A percentile compares a stretch with the other conserved stretches of the same genome.
phyloP scores from a whole-genome alignment of 768 basidiomycete species.

The Rhodocollybia butyracea region DNA sequence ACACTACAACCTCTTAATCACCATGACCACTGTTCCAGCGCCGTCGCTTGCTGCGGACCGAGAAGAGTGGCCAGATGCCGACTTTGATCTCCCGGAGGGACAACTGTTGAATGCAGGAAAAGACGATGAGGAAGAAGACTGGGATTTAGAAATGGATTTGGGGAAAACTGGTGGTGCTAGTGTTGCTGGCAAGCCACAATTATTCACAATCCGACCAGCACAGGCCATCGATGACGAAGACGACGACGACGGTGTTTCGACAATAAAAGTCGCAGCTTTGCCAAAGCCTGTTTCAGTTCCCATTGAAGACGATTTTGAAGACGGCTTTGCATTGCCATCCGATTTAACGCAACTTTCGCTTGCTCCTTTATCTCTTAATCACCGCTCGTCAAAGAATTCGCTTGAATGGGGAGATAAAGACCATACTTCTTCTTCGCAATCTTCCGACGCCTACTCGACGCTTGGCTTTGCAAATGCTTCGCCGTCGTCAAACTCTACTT shows the following conservation, averaged over 20 bases:
- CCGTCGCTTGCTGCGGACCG: constrained; percentile 49
- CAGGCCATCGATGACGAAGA: constrained; percentile 50
- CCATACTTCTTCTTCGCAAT: constrained; percentile 77
- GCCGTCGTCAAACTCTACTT: constrained; percentile 68
- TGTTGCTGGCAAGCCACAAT: constrained; percentile 35
- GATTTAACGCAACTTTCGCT: constrained; percentile 82
- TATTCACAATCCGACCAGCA: constrained; percentile 68
- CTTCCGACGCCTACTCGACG: constrained; percentile 83
- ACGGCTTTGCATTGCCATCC: constrained; percentile 75
- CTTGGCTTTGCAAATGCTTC: constrained; percentile 73
- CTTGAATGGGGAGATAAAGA: constrained; percentile 87
- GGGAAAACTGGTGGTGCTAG: constrained; percentile 54
- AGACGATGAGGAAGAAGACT: constrained; percentile 64
- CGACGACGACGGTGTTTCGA: constrained; percentile 77
- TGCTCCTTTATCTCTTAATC: constrained; percentile 69
- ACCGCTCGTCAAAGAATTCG: constrained; percentile 79
- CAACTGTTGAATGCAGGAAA: constrained; percentile 62
- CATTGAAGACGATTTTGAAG: constrained; percentile 80
- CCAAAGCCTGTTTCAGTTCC: constrained; percentile 34
- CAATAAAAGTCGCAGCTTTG: constrained; percentile 69
- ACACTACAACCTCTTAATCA: constrained; percentile 15
- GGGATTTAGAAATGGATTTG: constrained; percentile 77
- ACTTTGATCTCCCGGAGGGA: constrained; percentile 82
- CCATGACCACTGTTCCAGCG: constrained; percentile 60
- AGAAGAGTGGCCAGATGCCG: constrained; percentile 86